Conservation (phyloP, 805 yeast genomes). For the Candida orba region DNA sequence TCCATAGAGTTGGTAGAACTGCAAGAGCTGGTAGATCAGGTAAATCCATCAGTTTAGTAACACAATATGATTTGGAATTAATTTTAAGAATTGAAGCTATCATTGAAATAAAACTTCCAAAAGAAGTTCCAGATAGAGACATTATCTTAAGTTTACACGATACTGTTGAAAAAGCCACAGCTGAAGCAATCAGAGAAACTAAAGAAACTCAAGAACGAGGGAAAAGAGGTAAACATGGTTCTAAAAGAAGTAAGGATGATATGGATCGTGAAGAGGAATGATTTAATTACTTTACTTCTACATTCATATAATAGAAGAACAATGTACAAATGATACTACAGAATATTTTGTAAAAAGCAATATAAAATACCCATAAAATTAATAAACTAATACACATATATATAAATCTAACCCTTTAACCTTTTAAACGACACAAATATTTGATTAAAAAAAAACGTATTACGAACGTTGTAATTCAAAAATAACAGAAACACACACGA, state of each 20-base stretch:
- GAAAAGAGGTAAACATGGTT: conserved; percentile 11
- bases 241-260: conserved; percentile 13
- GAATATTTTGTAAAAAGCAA: too few relatives aligned
- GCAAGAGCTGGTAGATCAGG: conserved; percentile 93
- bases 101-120: conserved; percentile 74
- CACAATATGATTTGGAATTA: conserved; percentile 90
- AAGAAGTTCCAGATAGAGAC: conserved; percentile 71
- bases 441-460: too few relatives aligned
- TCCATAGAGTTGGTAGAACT: conserved; percentile 90
- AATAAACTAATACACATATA: too few relatives aligned
- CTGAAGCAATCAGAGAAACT: conserved; percentile 65
- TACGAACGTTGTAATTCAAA: too few relatives aligned
- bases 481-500: too few relatives aligned
- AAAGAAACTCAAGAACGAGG: conserved; percentile 23
- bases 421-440: too few relatives aligned
- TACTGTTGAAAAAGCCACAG: conserved; percentile 85
- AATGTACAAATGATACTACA: too few relatives aligned
- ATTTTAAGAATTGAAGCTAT: conserved; percentile 86
- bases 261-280: conserved; percentile 21
- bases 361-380: too few relatives aligned
- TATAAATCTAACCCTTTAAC: too few relatives aligned
- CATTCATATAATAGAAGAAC: too few relatives aligned
- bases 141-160: conserved; percentile 72
- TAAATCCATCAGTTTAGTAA: conserved; percentile 77
- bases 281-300: not conserved